A percentile compares a stretch with the other conserved stretches of the same genome.
Conservation (phyloP, 345 rosid species). For the Rhizophora apiculata region DNA sequence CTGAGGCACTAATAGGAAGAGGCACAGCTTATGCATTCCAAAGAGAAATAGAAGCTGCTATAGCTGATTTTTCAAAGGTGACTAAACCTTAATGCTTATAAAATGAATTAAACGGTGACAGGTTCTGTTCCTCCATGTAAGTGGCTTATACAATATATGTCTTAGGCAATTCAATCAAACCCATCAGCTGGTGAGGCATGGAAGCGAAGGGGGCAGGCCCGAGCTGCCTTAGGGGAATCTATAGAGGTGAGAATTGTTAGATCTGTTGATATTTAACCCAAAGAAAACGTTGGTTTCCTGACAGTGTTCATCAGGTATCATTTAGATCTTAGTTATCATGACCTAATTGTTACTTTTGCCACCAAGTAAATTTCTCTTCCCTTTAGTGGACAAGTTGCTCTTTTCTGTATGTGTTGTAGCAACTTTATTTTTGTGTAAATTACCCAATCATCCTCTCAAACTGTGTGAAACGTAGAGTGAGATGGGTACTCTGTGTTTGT, state of each 20-base stretch:
- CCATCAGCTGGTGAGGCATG: constrained; percentile 98
- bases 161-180: constrained; percentile 80
- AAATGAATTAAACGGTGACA: background rate
- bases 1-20: constrained; percentile 95
- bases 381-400: background rate
- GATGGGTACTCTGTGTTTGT: background rate
- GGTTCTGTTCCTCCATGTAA: constrained; percentile 5
- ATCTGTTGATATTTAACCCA: constrained; percentile 7
- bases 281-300: background rate
- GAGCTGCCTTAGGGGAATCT: constrained; percentile 91
- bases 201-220: constrained; percentile 98
- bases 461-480: background rate
- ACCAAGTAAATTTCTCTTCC: background rate
- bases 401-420: constrained; percentile 11
- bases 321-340: background rate
- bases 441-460: background rate
- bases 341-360: background rate
- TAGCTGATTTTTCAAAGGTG: constrained; percentile 89
- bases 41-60: constrained; percentile 82
- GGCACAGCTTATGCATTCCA: constrained; percentile 96
- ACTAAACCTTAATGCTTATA: constrained; percentile 1
- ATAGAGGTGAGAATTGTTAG: constrained; percentile 51
- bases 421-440: constrained; percentile 3
- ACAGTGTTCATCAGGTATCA: no score
- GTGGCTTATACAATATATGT: constrained; percentile 11